Percentiles rank a stretch among this genome's conserved stretches.
Evolutionary conservation across 1,139 yeast species (phyloP).

Genomic region (Debaryomyces sp.): DNA sequence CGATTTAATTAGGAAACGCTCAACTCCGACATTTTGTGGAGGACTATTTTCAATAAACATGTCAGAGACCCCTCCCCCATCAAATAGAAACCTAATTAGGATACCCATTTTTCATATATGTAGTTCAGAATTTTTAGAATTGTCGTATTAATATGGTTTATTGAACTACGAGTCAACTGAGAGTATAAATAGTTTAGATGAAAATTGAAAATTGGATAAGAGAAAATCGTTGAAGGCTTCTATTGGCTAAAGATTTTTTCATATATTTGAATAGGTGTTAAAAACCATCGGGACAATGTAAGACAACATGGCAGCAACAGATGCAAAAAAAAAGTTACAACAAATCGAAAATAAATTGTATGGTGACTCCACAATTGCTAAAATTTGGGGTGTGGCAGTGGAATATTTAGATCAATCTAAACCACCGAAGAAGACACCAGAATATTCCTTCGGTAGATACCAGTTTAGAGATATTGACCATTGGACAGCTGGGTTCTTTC

Average conservation of each 20-base stretch:
- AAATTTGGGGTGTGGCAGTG: slow-evolving; percentile 18
- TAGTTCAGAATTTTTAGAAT: not conserved
- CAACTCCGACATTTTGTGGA: too few relatives aligned
- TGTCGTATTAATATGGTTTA: not conserved
- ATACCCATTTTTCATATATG: not conserved
- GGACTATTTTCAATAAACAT: too few relatives aligned
- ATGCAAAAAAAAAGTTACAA: not conserved
- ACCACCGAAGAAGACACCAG: slow-evolving; percentile 17
- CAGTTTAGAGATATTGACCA: slow-evolving; percentile 19
- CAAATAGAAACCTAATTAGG: not conserved
- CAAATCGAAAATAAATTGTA: slow-evolving; percentile 10
- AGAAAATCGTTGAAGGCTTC: too few relatives aligned
- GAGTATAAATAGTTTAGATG: not conserved
- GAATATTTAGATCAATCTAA: slow-evolving; percentile 6
- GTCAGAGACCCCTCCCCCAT: not conserved
- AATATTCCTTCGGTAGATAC: slow-evolving; percentile 17
- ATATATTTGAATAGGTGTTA: not conserved
- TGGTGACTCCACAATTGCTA: slow-evolving; percentile 15
- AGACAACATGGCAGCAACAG: not conserved
- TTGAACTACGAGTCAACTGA: not conserved
- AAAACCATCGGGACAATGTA: not conserved
- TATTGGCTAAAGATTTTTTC: not conserved
- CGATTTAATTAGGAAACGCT: too few relatives aligned
- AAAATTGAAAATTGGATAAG: too few relatives aligned
- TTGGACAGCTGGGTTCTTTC: slow-evolving; percentile 32